Conservation (phyloP, 495 filamentous ascomycete genomes). For the Hyaloscypha bicolor region DNA sequence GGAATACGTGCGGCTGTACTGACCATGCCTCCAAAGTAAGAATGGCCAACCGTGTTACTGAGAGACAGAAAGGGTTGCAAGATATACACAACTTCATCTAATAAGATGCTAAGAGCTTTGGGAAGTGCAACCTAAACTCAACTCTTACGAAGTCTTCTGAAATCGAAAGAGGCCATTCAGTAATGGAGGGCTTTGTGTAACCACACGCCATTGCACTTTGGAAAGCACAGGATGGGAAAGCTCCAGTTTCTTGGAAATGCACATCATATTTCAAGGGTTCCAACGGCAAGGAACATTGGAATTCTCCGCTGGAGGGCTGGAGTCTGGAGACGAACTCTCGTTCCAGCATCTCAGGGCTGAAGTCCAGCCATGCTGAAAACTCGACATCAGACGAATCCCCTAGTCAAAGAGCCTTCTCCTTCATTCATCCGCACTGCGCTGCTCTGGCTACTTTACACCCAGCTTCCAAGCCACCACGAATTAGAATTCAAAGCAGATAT, state of each 20-base stretch:
- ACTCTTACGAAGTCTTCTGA: neutral
- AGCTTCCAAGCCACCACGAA: neutral
- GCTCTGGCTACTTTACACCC: neutral
- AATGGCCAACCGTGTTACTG: no score
- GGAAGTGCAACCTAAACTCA: no score
- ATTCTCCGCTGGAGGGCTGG: neutral
- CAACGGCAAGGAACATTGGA: neutral
- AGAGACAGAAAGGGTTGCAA: no score
- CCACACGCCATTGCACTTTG: neutral
- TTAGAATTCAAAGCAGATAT: neutral
- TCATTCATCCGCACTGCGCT: neutral
- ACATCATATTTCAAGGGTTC: neutral
- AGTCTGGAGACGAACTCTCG: neutral
- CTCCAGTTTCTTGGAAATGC: neutral
- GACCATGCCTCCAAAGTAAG: no score
- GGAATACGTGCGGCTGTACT: no score
- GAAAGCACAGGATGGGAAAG: neutral
- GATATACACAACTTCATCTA: no score
- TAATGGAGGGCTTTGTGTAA: neutral
- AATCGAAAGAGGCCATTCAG: neutral
- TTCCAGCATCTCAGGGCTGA: neutral
- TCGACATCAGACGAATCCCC: neutral
- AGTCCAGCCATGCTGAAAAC: neutral
- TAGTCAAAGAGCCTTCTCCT: neutral
- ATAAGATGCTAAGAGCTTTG: no score